Evolutionary conservation across 1,284 basidiomycete species (phyloP).

Genomic region (Ceratobasidium sp.): DNA sequence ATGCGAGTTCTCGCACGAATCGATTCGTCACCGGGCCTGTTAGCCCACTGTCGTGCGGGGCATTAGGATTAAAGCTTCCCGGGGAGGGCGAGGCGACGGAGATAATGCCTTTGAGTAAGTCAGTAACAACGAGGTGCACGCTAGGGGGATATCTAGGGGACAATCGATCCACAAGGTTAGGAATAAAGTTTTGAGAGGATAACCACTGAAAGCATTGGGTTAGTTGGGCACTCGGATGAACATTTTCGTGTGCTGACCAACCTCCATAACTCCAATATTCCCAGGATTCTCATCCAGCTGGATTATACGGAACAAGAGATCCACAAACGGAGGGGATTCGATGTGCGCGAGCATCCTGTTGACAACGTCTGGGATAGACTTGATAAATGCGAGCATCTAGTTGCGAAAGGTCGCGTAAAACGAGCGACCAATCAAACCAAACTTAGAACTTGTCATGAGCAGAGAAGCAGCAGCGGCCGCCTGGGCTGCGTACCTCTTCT

Average conservation of each 20-base stretch:
- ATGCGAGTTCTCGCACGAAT: slow-evolving; percentile 89
- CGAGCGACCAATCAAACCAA: slow-evolving; percentile 36
- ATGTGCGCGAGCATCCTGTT: slow-evolving; percentile 85
- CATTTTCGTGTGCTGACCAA: slow-evolving; percentile 54
- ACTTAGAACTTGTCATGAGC: slow-evolving; percentile 39
- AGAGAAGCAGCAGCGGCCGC: slow-evolving; percentile 35
- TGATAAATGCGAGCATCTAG: slow-evolving; percentile 92
- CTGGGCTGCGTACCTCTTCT: slow-evolving; percentile 66
- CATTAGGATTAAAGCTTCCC: slow-evolving; percentile 67
- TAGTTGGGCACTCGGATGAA: no score
- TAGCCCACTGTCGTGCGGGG: slow-evolving; percentile 47
- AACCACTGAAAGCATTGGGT: slow-evolving; percentile 72
- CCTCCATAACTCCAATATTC: slow-evolving; percentile 82
- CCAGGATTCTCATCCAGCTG: slow-evolving; percentile 88
- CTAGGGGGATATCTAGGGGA: slow-evolving; percentile 79
- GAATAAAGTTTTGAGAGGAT: slow-evolving; percentile 82
- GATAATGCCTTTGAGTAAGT: slow-evolving; percentile 93
- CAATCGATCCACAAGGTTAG: slow-evolving; percentile 79
- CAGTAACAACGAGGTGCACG: slow-evolving; percentile 85
- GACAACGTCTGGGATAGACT: slow-evolving; percentile 79
- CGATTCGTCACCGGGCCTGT: slow-evolving; percentile 72
- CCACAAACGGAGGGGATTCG: slow-evolving; percentile 88
- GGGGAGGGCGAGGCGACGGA: slow-evolving; percentile 91
- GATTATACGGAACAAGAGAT: slow-evolving; percentile 89
- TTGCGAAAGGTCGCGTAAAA: slow-evolving; percentile 46